phyloP scores from a whole-genome alignment of 1,284 basidiomycete species.

The Rhizoctonia solani region DNA sequence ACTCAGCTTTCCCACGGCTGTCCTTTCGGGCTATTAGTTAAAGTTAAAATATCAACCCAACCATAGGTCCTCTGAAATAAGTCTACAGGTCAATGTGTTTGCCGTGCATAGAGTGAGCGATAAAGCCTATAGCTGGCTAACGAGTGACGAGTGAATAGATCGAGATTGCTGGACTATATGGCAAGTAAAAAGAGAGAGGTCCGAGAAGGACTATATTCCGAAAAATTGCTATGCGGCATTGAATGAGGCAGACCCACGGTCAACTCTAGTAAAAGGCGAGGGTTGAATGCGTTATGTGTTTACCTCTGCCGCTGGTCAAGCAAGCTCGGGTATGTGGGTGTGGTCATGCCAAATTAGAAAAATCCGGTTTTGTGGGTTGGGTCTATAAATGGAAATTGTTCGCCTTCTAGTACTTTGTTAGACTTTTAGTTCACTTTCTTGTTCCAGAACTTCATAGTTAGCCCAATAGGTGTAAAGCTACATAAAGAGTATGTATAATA shows the following conservation, averaged over 20 bases:
- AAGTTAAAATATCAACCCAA: too few relatives aligned
- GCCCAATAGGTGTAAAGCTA: not conserved
- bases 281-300: conserved; percentile 35
- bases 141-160: too few relatives aligned
- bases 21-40: too few relatives aligned
- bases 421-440: not conserved
- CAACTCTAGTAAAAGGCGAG: conserved; percentile 37
- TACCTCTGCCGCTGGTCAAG: conserved; percentile 24
- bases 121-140: too few relatives aligned
- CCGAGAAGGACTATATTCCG: conserved; percentile 10
- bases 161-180: too few relatives aligned
- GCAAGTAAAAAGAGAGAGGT: conserved; percentile 9
- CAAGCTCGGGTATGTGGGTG: not conserved
- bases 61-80: too few relatives aligned
- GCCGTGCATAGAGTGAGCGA: too few relatives aligned
- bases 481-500: not conserved
- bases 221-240: conserved; percentile 34
- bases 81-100: too few relatives aligned
- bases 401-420: not conserved
- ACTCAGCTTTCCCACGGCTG: too few relatives aligned
- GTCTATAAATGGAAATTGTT: not conserved
- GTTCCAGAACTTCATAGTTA: not conserved
- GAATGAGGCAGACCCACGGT: conserved; percentile 33
- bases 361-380: conserved; percentile 33
- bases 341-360: conserved; percentile 1